Evolutionary conservation across 1,284 basidiomycete species (phyloP), one percentile per base, ranked within the genome.

Genomic region (Hemileccinum hortonii): DNA sequence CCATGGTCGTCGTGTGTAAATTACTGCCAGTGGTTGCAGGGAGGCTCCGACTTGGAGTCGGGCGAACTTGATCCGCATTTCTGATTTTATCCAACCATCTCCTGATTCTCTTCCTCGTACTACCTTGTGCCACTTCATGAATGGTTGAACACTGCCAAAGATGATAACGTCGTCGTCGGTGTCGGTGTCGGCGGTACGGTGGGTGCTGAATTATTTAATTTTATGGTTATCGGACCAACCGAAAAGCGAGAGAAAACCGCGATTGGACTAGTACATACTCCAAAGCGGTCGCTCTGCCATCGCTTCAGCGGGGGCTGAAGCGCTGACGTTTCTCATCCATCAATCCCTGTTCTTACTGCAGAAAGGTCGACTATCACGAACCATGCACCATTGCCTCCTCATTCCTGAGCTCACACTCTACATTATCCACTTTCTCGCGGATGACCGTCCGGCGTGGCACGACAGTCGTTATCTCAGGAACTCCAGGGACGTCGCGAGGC

Each of bases 381-480:
- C 38, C n/a, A 71, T 67, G 69, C 65, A 67, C 29, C 54, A 16
- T 5, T 69, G 64, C 49, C 50, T 67, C 24, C 56, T 62, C 41
- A 54, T 67, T 30, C 53, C 57, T 6, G 67, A 67, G 43, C 64
- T 69, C 26, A 30, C 55, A 0, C 48, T 62, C 38, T 58, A 35
- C 24, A 69, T 70, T 16, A 53, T 71, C 33, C 51, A 52, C 36
- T 53, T 58, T 24, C 54, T 67, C 12, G 67, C 64, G 1, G 60
- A 66, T 4, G 64, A 65, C 49, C 50, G 54, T n/a, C 50, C 54
- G 0, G 47, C 33, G 12, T 61, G 55, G 55, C 47, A 63, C 18
- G 55, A 52, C 42, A 58, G 56, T 29, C 59, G 48, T 33, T 63
- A 52, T 35, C 48, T 66, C 24, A 55, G 39, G 42, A 66, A 62